Evolutionary conservation across 306 rosid species (phyloP).

Genomic region (Quillaja saponaria): DNA sequence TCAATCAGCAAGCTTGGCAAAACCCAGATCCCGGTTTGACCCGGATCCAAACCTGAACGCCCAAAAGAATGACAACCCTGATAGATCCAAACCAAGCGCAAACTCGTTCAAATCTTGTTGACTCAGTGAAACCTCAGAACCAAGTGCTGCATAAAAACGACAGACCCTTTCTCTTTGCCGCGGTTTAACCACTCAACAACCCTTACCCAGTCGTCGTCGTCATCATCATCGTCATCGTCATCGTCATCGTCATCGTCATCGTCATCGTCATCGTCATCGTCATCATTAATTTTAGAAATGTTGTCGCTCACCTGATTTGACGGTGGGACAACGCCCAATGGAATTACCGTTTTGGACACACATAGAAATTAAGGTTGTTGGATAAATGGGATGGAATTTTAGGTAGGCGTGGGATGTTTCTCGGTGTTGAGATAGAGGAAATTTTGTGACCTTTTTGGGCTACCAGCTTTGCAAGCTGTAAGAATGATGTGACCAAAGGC

Average conservation of each 20-base stretch:
- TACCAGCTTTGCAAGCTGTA: constrained; percentile 43
- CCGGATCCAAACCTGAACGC: neutral
- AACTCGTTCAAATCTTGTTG: constrained; percentile 31
- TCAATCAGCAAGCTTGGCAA: too few species aligned
- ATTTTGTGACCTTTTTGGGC: constrained; percentile 46
- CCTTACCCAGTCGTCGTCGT: too few species aligned
- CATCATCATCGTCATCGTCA: too few species aligned
- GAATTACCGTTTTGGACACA: too few species aligned
- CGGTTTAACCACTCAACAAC: too few species aligned
- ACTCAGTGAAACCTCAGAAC: constrained; percentile 28
- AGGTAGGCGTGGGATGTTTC: constrained; percentile 52
- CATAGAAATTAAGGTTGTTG: too few species aligned
- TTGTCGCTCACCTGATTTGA: too few species aligned
- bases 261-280: too few species aligned
- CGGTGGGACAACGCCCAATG: too few species aligned
- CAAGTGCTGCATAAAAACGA: constrained; percentile 37
- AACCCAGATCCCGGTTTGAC: constrained; percentile 8
- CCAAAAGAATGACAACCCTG: constrained; percentile 33
- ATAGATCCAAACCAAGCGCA: constrained; percentile 35
- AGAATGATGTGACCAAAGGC: constrained; percentile 50
- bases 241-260: too few species aligned
- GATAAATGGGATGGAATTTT: constrained; percentile 20
- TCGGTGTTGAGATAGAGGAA: constrained; percentile 46
- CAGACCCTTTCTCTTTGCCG: too few species aligned
- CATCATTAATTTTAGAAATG: too few species aligned